A percentile compares a stretch with the other conserved stretches of the same genome.
Conservation (phyloP, 495 filamentous ascomycete species). For the Pseudevernia furfuracea region DNA sequence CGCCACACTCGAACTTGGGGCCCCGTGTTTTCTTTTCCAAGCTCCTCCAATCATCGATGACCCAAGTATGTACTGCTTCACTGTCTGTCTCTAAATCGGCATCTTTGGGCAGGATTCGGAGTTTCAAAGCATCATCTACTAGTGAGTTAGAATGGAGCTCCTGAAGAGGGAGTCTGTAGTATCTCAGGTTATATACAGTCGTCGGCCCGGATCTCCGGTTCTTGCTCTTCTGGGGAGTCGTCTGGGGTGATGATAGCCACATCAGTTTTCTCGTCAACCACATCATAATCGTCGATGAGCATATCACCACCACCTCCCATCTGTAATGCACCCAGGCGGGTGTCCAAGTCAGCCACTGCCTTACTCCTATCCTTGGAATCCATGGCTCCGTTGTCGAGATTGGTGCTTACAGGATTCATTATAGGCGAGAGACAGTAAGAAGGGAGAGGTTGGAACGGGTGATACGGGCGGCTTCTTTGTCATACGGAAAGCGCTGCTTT, state of each 20-base stretch:
- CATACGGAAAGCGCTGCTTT: slow-evolving; percentile 13
- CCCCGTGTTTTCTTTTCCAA: slow-evolving; percentile 74
- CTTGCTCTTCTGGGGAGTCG: slow-evolving; percentile 46
- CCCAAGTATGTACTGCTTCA: slow-evolving; percentile 73
- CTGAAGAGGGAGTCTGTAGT: background rate
- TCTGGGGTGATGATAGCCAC: slow-evolving; percentile 77
- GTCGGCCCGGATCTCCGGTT: slow-evolving; percentile 52
- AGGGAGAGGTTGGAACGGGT: slow-evolving; percentile 9
- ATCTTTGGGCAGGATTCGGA: slow-evolving; percentile 62
- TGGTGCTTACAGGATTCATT: slow-evolving; percentile 32
- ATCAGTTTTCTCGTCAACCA: slow-evolving; percentile 65
- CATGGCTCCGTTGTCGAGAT: slow-evolving; percentile 20
- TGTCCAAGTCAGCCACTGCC: slow-evolving; percentile 27
- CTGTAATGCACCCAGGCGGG: slow-evolving; percentile 49
- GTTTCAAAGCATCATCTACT: slow-evolving; percentile 77
- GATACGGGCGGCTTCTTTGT: slow-evolving; percentile 9
- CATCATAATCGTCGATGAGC: slow-evolving; percentile 63
- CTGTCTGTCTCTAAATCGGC: slow-evolving; percentile 63
- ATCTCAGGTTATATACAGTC: slow-evolving; percentile 52
- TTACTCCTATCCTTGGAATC: slow-evolving; percentile 18
- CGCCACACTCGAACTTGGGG: slow-evolving; percentile 78
- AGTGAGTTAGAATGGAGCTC: slow-evolving; percentile 19
- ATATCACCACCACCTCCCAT: slow-evolving; percentile 60
- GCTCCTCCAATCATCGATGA: slow-evolving; percentile 70
- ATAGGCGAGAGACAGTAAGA: slow-evolving; percentile 12